Conservation (phyloP, 2,329 filamentous ascomycete genomes). For the Calonectria crousiana region DNA sequence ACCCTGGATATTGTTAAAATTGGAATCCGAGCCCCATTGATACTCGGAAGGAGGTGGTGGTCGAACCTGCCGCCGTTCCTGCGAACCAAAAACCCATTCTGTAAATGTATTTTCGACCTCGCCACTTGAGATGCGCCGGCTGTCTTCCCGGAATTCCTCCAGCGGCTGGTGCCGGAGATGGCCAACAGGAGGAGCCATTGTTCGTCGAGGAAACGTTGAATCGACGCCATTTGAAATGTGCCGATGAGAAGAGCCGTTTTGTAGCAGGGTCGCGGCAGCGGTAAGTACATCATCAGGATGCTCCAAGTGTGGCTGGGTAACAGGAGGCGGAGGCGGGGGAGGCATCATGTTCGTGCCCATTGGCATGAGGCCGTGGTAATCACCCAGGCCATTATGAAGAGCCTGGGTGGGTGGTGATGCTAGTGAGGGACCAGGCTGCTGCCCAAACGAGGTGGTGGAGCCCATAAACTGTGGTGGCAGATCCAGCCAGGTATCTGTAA, state of each 20-base stretch:
- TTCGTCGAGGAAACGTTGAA: conserved; percentile 37
- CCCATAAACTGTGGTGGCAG: conserved; percentile 76
- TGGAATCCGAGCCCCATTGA: conserved; percentile 77
- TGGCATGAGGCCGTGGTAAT: conserved; percentile 34
- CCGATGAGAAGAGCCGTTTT: conserved; percentile 53
- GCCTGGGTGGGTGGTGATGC: conserved; percentile 39
- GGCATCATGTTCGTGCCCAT: conserved; percentile 51
- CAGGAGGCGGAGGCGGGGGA: conserved; percentile 46
- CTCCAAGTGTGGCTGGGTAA: conserved; percentile 43
- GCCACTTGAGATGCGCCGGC: conserved; percentile 46
- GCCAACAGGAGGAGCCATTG: conserved; percentile 52
- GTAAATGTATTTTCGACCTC: conserved; percentile 54
- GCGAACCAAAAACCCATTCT: conserved; percentile 56
- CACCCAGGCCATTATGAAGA: conserved; percentile 32
- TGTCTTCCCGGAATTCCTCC: conserved; percentile 57
- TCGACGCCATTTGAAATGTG: conserved; percentile 43
- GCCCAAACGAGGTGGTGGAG: conserved; percentile 72
- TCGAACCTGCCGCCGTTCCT: conserved; percentile 45
- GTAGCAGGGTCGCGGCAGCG: conserved; percentile 66
- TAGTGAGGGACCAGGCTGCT: conserved; percentile 55
- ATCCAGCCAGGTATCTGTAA: conserved; percentile 66
- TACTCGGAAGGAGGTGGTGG: conserved; percentile 60
- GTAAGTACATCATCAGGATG: conserved; percentile 66
- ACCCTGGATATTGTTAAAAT: conserved; percentile 68
- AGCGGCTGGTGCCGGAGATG: conserved; percentile 58